phyloP scores from a whole-genome alignment of 208 protist genomes.

The Crithidia brevicula region DNA sequence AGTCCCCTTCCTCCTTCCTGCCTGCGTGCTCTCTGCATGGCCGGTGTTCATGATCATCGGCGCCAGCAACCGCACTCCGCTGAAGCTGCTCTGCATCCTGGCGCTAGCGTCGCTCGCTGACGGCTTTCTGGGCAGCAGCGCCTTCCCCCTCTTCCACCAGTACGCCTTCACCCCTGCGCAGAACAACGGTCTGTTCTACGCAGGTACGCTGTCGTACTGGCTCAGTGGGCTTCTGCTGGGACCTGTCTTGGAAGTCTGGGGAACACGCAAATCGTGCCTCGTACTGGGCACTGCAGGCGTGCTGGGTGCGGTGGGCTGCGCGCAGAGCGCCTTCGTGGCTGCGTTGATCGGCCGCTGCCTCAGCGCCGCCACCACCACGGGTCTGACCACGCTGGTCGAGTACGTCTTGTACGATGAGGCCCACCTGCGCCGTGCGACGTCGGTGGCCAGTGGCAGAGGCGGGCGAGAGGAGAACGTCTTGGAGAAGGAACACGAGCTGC shows the following conservation, averaged over 20 bases:
- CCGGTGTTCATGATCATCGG: conserved; percentile 14
- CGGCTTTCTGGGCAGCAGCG: conserved; percentile 24
- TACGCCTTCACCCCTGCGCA: conserved; percentile 19
- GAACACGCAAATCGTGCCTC: conserved; percentile 1
- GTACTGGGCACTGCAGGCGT: conserved; percentile 7
- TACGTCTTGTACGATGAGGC: conserved; percentile 24
- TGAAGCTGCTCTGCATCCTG: conserved; percentile 19
- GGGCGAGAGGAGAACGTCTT: not conserved
- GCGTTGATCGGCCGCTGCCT: conserved; percentile 1
- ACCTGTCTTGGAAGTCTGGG: conserved; percentile 17
- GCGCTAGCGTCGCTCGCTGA: conserved; percentile 19
- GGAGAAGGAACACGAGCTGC: conserved; percentile 1
- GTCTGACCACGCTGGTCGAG: conserved; percentile 13
- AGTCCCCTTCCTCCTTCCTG: conserved; percentile 17
- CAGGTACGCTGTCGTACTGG: conserved; percentile 17
- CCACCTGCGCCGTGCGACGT: not conserved
- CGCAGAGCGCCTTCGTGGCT: conserved; percentile 2
- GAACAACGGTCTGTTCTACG: conserved; percentile 22
- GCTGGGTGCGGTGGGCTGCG: not conserved
- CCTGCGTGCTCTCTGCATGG: conserved; percentile 17
- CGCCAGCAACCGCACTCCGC: not conserved
- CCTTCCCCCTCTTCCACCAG: conserved; percentile 23
- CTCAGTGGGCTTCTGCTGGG: conserved; percentile 10
- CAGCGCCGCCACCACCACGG: conserved; percentile 16
- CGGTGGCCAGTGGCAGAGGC: not conserved